These are phyloP conservation scores for Taxillus chinensis DNA, from an alignment of 164 flowering plant genomes.

Conservation along the genomic window DNA sequence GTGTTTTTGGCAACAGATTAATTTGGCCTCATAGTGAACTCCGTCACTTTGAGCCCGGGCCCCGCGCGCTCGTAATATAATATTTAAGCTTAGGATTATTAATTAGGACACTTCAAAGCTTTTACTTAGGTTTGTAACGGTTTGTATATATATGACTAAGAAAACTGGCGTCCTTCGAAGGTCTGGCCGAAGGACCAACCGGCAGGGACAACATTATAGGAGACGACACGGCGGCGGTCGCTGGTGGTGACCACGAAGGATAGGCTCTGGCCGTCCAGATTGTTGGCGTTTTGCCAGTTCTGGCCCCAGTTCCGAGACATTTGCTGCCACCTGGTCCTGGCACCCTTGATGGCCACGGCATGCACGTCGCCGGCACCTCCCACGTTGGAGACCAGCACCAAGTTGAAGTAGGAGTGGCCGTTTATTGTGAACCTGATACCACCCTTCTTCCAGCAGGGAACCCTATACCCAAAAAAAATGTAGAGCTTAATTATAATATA, in stretches of 20 bases:
- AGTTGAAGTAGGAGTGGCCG: conserved; percentile 61
- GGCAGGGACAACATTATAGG: conserved; percentile 57
- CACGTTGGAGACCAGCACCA: conserved; percentile 55
- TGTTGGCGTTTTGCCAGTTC: conserved; percentile 67
- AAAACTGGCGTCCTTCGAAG: conserved; percentile 50
- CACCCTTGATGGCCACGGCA: conserved; percentile 50
- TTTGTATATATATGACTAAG: conserved; percentile 5
- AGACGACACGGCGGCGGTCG: conserved; percentile 45
- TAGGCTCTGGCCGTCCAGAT: conserved; percentile 60
- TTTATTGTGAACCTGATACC: conserved; percentile 68
- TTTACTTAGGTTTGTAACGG: no score
- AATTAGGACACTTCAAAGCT: no score
- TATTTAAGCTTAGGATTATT: no score
- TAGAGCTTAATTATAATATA: no score
- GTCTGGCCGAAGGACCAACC: conserved; percentile 75
- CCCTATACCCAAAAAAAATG: conserved; percentile 26
- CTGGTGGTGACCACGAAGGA: conserved; percentile 73
- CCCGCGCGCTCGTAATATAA: no score
- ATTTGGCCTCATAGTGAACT: no score
- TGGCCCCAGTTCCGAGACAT: conserved; percentile 89
- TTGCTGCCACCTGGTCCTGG: conserved; percentile 55
- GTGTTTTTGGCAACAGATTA: no score
- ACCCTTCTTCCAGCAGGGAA: conserved; percentile 54
- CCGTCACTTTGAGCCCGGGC: no score
- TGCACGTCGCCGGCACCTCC: conserved; percentile 80